Base-by-base conservation (phyloP, 768 basidiomycete species). In the Tulasnella sp. region DNA sequence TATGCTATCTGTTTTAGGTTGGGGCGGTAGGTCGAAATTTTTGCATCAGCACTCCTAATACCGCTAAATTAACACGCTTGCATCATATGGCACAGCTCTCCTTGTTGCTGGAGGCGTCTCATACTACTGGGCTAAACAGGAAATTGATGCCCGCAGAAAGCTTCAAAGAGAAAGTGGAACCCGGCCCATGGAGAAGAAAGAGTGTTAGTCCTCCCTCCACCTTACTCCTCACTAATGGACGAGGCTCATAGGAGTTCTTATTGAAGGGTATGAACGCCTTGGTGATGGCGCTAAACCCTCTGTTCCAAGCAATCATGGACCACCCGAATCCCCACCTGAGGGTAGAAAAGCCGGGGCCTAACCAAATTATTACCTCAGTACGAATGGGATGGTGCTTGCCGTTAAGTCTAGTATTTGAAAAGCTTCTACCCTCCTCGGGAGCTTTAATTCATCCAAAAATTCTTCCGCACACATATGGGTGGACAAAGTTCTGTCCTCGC, bases 121-220 rank as follows among this genome's bases (percentile, higher is more conserved):
- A 42, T 69, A 66, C 56, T 65, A 65, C 56, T 69, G 54, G 46
- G 67, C 69, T 9, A 66, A 65, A 46, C 60, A 64, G 51, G 58
- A 56, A 43, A 65, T 70, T 58, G 62, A 67, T 57, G 63, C 63
- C n/a, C 59, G 68, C 25, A 54, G 69, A 28, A 58, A 57, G 49
- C 53, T 58, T 31, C 67, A 68, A 53, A 62, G 62, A 20, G 56
- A 56, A 22, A 39, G 54, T 9, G 68, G 67, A 9, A 56, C 58
- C 19, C 58, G 67, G 48, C 61, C 66, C 24, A 60, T 61, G 37
- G 64, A 65, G 55, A 66, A 62, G 44, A 57, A 64, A 16, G 60
- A 67, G 44, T 65, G 67, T 67, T 27, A 53, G 62, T 59, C 2
- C 35, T 60, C 5, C 22, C 32, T 16, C n/a, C 34, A 25, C 25